Percentiles rank a stretch among this genome's conserved stretches.
These are phyloP conservation scores for Coemansia sp. DNA, from an alignment of 192 early-diverging fungal genomes.

Conservation along the genomic window DNA sequence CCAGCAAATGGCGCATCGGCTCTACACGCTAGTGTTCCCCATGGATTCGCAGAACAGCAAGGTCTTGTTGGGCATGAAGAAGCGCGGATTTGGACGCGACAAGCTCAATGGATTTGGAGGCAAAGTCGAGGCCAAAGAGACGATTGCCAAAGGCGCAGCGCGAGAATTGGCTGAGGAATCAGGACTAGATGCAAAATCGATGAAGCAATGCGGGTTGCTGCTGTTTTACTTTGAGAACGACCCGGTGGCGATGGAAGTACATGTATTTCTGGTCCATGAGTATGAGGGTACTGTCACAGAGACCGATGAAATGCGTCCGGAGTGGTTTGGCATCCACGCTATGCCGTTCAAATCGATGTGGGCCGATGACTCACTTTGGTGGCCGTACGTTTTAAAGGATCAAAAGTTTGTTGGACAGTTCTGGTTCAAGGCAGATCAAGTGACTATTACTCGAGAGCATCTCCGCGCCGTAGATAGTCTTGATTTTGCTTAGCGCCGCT, in stretches of 20 bases:
- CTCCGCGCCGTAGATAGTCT: slow-evolving; percentile 17
- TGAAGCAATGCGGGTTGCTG: slow-evolving; percentile 60
- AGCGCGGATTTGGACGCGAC: slow-evolving; percentile 74
- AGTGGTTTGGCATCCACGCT: slow-evolving; percentile 64
- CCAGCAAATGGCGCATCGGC: slow-evolving; percentile 23
- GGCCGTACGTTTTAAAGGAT: slow-evolving; percentile 56
- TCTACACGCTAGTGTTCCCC: slow-evolving; percentile 53
- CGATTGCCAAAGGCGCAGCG: slow-evolving; percentile 61
- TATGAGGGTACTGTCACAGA: slow-evolving; percentile 59
- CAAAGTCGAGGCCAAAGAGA: slow-evolving; percentile 73
- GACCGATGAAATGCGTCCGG: slow-evolving; percentile 77
- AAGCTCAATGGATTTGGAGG: slow-evolving; percentile 81
- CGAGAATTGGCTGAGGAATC: slow-evolving; percentile 71
- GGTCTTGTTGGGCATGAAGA: slow-evolving; percentile 79
- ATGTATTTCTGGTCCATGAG: slow-evolving; percentile 59
- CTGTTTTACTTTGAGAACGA: slow-evolving; percentile 70
- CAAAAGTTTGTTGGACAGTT: slow-evolving; percentile 57
- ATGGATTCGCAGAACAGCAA: slow-evolving; percentile 11
- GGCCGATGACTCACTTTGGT: slow-evolving; percentile 71
- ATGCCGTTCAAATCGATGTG: slow-evolving; percentile 76
- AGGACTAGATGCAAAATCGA: slow-evolving; percentile 40
- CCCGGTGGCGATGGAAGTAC: slow-evolving; percentile 65
- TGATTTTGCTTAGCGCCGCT: background rate
- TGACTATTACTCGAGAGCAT: slow-evolving; percentile 31
- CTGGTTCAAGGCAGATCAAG: slow-evolving; percentile 53